Evolutionary conservation across 2,329 filamentous ascomycete species (phyloP).

Genomic region (Ophiostoma sp.): DNA sequence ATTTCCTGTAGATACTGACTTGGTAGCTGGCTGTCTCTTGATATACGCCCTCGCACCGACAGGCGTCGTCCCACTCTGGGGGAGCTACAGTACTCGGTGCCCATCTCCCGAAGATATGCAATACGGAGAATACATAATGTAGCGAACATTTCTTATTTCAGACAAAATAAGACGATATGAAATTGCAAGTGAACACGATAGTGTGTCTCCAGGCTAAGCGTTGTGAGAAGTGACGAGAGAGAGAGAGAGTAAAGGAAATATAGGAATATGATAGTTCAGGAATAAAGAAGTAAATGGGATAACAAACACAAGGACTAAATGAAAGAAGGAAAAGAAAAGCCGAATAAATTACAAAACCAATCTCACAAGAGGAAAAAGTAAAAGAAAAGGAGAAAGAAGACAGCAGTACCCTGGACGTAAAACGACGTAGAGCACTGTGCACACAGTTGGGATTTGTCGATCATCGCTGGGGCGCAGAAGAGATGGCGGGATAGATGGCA

Average conservation of each 20-base stretch:
- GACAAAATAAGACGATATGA: too few species aligned
- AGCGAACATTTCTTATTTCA: too few species aligned
- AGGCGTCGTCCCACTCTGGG: background rate
- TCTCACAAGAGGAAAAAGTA: background rate
- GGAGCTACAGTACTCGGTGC: background rate
- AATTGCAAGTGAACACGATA: too few species aligned
- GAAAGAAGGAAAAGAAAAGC: background rate
- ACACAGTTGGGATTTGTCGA: conserved; percentile 9
- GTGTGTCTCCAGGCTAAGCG: too few species aligned
- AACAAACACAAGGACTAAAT: background rate
- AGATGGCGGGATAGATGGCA: conserved; percentile 9
- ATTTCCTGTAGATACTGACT: background rate
- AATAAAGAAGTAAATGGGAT: too few species aligned
- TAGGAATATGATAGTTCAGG: too few species aligned
- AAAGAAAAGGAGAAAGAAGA: background rate
- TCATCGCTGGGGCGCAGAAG: conserved; percentile 10
- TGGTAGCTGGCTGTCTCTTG: background rate
- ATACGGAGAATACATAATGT: too few species aligned
- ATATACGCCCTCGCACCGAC: background rate
- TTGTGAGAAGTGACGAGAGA: too few species aligned
- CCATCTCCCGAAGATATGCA: background rate
- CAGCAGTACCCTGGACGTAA: background rate
- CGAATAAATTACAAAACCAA: background rate
- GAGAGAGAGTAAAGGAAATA: too few species aligned
- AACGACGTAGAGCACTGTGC: conserved; percentile 7